Percentiles rank a stretch among this genome's conserved stretches.
Evolutionary conservation across 2,329 filamentous ascomycete genomes (phyloP).

Genomic region (Calonectria henricotiae): DNA sequence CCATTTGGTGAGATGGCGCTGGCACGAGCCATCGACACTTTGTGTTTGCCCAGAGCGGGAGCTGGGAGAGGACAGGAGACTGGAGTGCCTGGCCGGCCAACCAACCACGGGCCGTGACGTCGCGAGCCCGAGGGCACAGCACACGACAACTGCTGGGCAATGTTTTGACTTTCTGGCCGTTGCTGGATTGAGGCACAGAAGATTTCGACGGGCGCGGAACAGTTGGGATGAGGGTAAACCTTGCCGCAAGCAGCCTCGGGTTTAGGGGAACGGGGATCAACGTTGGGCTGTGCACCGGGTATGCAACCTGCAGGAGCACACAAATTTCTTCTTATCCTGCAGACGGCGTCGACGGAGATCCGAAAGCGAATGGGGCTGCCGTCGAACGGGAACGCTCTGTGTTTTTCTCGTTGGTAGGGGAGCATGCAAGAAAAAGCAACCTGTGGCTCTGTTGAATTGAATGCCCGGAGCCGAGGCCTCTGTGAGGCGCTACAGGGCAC

Average conservation of each 20-base stretch:
- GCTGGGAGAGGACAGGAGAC: not conserved
- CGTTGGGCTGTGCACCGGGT: slow-evolving; percentile 19
- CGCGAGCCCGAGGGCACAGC: slow-evolving; percentile 2
- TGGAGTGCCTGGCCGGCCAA: slow-evolving; percentile 13
- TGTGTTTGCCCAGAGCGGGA: slow-evolving; percentile 14
- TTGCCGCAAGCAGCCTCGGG: slow-evolving; percentile 19
- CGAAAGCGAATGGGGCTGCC: not conserved
- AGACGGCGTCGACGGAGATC: slow-evolving; percentile 7
- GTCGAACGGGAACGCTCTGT: not conserved
- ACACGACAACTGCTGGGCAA: slow-evolving; percentile 3
- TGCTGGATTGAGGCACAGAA: slow-evolving; percentile 17
- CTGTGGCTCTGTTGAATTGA: slow-evolving; percentile 2
- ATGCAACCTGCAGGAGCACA: slow-evolving; percentile 23
- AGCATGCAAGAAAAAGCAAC: slow-evolving; percentile 18
- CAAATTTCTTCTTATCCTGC: slow-evolving; percentile 19
- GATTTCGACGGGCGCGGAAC: slow-evolving; percentile 20
- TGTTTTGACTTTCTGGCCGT: slow-evolving; percentile 25
- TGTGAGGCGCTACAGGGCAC: slow-evolving; percentile 17
- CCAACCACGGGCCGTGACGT: slow-evolving; percentile 19
- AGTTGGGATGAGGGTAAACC: slow-evolving; percentile 17
- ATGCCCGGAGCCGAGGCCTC: not conserved
- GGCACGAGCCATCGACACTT: slow-evolving; percentile 29
- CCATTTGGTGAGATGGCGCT: slow-evolving; percentile 26
- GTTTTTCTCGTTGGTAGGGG: slow-evolving; percentile 10
- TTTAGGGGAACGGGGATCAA: slow-evolving; percentile 26